phyloP scores from a whole-genome alignment of 2,329 filamentous ascomycete genomes.

The Cytospora piceicola region DNA sequence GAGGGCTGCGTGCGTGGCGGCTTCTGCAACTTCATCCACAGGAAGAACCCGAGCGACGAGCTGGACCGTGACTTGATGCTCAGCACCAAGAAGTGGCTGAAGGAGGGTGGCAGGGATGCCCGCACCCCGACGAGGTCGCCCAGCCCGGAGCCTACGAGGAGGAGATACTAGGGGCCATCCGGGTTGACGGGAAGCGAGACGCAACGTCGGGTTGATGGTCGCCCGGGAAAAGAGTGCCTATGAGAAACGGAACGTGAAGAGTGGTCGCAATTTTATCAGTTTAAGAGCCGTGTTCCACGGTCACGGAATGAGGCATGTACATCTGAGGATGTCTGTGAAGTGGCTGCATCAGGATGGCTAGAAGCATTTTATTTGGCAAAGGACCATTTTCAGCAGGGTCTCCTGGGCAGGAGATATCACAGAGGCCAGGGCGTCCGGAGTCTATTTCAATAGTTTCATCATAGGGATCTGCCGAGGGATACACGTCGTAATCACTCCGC shows the following conservation, averaged over 20 bases:
- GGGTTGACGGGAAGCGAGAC: not conserved
- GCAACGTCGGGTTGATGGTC: not conserved
- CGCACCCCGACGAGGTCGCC: conserved; percentile 82
- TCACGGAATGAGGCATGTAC: not conserved
- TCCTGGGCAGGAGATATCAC: conserved; percentile 16
- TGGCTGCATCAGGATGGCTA: not conserved
- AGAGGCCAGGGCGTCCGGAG: conserved; percentile 20
- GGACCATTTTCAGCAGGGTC: not conserved
- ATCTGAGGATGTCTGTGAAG: not conserved
- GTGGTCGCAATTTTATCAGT: not conserved
- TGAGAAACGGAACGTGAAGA: not conserved
- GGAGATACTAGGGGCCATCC: conserved; percentile 60
- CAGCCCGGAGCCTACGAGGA: conserved; percentile 80
- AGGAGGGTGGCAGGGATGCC: conserved; percentile 79
- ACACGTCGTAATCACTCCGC: conserved; percentile 15
- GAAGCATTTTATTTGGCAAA: conserved; percentile 7
- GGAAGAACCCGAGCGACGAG: conserved; percentile 90
- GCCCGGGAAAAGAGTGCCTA: not conserved
- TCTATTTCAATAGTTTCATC: conserved; percentile 22
- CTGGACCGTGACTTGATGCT: conserved; percentile 86
- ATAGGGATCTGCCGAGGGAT: conserved; percentile 12
- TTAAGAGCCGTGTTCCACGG: not conserved
- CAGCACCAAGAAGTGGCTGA: conserved; percentile 95
- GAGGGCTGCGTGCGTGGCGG: conserved; percentile 95
- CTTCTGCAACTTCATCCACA: conserved; percentile 99